phyloP scores from a whole-genome alignment of 257 asterid genomes.

The Solanum bukasovii region DNA sequence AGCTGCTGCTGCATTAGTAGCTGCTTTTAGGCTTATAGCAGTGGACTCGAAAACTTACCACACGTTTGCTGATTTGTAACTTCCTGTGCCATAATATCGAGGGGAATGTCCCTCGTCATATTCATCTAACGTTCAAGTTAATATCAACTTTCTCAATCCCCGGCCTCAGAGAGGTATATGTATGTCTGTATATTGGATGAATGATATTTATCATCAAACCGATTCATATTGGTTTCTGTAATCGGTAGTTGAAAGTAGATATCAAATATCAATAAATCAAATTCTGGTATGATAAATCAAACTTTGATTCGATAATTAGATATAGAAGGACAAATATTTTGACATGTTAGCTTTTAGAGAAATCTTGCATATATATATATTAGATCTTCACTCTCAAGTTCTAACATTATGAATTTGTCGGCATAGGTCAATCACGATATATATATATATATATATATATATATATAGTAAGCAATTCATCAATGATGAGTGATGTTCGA shows the following conservation, averaged over 20 bases:
- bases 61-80: conserved; percentile 67
- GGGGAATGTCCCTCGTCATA: neutral
- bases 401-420: neutral
- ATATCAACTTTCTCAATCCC: neutral
- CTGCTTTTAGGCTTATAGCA: conserved; percentile 65
- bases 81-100: neutral
- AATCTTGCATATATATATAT: too few species aligned
- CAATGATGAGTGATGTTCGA: neutral
- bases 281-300: neutral
- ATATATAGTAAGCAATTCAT: neutral
- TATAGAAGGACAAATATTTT: too few species aligned
- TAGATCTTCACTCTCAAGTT: neutral
- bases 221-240: neutral
- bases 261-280: neutral
- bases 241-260: neutral
- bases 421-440: neutral
- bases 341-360: neutral
- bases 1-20: conserved; percentile 56
- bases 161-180: neutral
- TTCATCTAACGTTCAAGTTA: neutral
- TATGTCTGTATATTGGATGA: neutral
- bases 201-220: neutral
- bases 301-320: too few species aligned
- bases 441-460: neutral
- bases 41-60: conserved; percentile 55